These are phyloP conservation scores for Exidia glandulosa DNA, from an alignment of 768 basidiomycete genomes.

Conservation along the genomic window DNA sequence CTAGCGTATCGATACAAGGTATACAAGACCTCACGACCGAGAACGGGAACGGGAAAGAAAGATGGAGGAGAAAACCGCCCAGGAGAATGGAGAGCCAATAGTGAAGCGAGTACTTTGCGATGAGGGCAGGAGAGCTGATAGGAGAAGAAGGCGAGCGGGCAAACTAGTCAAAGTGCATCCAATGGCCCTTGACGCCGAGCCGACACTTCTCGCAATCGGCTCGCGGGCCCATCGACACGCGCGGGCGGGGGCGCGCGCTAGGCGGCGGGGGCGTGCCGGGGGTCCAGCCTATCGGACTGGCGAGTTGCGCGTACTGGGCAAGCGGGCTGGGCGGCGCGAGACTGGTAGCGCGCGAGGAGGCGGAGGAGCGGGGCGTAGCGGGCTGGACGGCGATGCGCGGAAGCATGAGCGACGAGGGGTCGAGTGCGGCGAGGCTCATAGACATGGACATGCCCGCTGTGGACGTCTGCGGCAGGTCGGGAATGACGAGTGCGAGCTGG, in stretches of 20 bases:
- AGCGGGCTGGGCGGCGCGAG: background rate
- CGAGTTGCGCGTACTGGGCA: background rate
- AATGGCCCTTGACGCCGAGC: slow-evolving; percentile 58
- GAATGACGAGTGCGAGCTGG: background rate
- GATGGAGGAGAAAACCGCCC: too few relatives aligned
- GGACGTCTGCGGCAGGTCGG: background rate
- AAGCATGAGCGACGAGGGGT: background rate
- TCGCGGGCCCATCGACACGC: slow-evolving; percentile 58
- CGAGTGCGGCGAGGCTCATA: background rate
- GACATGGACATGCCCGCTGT: background rate
- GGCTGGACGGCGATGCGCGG: background rate
- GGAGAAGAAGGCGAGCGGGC: background rate
- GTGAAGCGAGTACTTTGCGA: too few relatives aligned
- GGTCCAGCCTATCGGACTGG: background rate
- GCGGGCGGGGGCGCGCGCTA: slow-evolving; percentile 30
- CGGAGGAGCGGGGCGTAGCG: background rate
- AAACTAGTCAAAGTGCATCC: slow-evolving; percentile 47
- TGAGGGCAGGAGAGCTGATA: too few relatives aligned
- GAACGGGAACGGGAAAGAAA: too few relatives aligned
- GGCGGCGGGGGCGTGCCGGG: background rate
- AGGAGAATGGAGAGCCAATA: too few relatives aligned
- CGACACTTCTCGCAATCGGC: slow-evolving; percentile 58
- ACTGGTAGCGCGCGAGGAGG: background rate
- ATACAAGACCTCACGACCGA: too few relatives aligned
- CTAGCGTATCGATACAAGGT: too few relatives aligned